Percentiles rank a stretch among this genome's conserved stretches.
phyloP scores from a whole-genome alignment of 139 green algal species.

The Nannochloris sp. region DNA sequence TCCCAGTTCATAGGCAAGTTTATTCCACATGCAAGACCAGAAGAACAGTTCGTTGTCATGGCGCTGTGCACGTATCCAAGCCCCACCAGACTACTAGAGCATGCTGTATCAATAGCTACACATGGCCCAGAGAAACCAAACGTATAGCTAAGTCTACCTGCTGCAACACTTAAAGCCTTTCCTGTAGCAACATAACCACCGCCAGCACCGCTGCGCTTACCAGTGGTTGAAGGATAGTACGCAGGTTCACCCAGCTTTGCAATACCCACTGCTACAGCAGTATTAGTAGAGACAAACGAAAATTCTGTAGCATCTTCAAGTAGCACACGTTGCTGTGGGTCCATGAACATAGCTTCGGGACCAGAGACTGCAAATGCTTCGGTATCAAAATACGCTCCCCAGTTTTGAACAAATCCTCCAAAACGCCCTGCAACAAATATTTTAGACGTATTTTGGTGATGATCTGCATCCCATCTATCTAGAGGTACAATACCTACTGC shows the following conservation, averaged over 20 bases:
- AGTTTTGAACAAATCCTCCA: constrained; percentile 35
- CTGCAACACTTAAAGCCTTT: constrained; percentile 50
- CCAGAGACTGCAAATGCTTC: constrained; percentile 30
- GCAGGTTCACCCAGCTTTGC: constrained; percentile 20
- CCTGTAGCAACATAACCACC: constrained; percentile 27
- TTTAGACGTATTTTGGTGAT: not conserved
- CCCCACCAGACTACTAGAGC: constrained; percentile 65
- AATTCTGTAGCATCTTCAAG: constrained; percentile 28
- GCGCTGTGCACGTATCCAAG: constrained; percentile 30
- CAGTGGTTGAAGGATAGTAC: not conserved
- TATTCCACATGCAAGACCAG: constrained; percentile 24
- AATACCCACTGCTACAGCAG: constrained; percentile 35
- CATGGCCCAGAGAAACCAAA: constrained; percentile 61
- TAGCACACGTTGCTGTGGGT: constrained; percentile 67
- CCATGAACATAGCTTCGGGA: constrained; percentile 32
- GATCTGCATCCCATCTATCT: constrained; percentile 46
- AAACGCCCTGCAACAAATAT: constrained; percentile 35
- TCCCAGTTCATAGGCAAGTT: constrained; percentile 37
- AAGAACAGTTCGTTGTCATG: not conserved
- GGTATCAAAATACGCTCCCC: constrained; percentile 31
- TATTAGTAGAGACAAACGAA: not conserved
- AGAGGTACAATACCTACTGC: constrained; percentile 30
- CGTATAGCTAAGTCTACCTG: constrained; percentile 61
- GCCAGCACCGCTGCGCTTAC: not conserved
- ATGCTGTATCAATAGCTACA: constrained; percentile 74